Evolutionary conservation across 345 rosid species (phyloP).

Genomic region (Microthlaspi erraticum): DNA sequence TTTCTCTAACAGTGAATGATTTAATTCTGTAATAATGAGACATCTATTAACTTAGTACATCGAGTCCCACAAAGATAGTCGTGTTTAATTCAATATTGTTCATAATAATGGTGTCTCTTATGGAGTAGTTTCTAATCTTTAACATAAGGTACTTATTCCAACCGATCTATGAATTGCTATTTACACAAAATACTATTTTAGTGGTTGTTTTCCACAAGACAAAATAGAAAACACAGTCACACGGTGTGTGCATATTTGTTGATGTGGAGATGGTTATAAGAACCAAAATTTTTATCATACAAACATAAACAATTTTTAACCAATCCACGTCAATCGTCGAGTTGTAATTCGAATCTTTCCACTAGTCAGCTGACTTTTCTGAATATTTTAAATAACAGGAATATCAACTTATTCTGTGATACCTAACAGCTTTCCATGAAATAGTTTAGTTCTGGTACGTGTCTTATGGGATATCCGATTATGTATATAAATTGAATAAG

Average conservation of each 20-base stretch:
- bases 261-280: conserved; percentile 1
- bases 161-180: background rate
- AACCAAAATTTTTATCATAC: too few relatives aligned
- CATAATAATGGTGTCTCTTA: background rate
- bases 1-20: background rate
- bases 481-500: too few relatives aligned
- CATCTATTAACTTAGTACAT: background rate
- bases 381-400: too few relatives aligned
- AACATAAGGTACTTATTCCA: background rate
- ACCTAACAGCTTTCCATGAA: too few relatives aligned
- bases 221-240: background rate
- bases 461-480: too few relatives aligned
- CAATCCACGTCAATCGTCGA: background rate
- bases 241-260: background rate
- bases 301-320: background rate
- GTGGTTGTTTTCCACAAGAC: background rate
- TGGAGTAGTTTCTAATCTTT: background rate
- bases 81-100: background rate
- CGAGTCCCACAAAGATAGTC: background rate
- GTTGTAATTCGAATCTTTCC: too few relatives aligned
- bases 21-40: background rate
- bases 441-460: too few relatives aligned
- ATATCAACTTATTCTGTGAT: too few relatives aligned
- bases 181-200: background rate
- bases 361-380: too few relatives aligned